Evolutionary conservation across 345 rosid species (phyloP).

Genomic region (Eucalyptus curtisii): DNA sequence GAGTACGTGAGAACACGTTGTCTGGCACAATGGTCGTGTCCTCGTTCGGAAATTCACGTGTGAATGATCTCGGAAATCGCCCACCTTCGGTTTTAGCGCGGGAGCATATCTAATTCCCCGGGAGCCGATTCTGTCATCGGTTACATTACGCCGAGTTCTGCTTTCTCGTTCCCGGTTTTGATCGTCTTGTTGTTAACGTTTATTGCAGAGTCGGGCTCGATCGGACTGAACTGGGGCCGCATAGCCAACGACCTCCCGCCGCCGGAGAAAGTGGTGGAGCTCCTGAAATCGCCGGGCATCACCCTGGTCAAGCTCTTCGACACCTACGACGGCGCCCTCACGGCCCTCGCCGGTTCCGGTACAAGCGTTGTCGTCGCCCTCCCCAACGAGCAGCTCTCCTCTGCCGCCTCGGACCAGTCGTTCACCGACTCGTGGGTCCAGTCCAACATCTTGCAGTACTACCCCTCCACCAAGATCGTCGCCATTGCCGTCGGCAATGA

Average conservation of each 20-base stretch:
- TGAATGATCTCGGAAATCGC: neutral
- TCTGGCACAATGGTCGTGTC: neutral
- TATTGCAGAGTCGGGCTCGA: conserved; percentile 25
- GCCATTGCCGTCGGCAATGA: neutral
- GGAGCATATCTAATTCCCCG: too few relatives aligned
- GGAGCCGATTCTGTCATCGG: neutral
- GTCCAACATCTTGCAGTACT: conserved; percentile 38
- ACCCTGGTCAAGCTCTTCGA: conserved; percentile 60
- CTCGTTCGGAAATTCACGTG: neutral
- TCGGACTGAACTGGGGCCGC: conserved; percentile 85
- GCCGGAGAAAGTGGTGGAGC: conserved; percentile 55
- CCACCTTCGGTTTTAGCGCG: neutral
- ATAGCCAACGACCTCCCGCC: conserved; percentile 61
- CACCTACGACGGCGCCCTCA: conserved; percentile 50
- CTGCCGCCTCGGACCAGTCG: conserved; percentile 53
- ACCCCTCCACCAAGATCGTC: neutral
- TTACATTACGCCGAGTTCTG: neutral
- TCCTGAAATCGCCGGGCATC: conserved; percentile 52
- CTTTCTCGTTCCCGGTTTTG: neutral
- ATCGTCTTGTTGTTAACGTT: neutral
- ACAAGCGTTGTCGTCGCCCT: conserved; percentile 58
- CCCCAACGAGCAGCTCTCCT: conserved; percentile 69
- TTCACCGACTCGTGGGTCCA: conserved; percentile 80
- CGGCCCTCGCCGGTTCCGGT: conserved; percentile 57
- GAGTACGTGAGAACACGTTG: neutral